A percentile compares a stretch with the other conserved stretches of the same genome.
These are phyloP conservation scores for Apophysomyces ossiformis DNA, from an alignment of 371 early-diverging fungal species.

Conservation along the genomic window DNA sequence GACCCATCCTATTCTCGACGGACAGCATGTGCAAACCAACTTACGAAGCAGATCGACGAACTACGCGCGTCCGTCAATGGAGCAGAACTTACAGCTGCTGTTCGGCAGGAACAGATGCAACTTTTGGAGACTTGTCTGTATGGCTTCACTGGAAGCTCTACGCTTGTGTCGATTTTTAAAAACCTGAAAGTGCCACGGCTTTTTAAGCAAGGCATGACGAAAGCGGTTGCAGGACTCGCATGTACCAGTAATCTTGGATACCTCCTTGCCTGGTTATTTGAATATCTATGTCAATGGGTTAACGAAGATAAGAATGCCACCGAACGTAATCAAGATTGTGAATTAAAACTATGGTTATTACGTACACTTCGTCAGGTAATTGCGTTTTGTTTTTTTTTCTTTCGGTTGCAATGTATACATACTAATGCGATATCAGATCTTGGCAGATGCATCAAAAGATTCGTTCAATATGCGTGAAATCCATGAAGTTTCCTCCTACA, in stretches of 20 bases:
- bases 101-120: constrained; percentile 41
- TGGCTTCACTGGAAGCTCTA: constrained; percentile 4
- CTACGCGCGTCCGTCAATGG: constrained; percentile 10
- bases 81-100: constrained; percentile 25
- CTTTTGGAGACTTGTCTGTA: constrained; percentile 42
- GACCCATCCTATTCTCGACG: constrained; percentile 31
- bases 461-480: constrained; percentile 28
- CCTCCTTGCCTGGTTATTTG: constrained; percentile 26
- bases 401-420: background rate
- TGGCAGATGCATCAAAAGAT: constrained; percentile 22
- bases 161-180: constrained; percentile 36
- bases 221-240: constrained; percentile 20
- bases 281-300: constrained; percentile 16
- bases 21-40: constrained; percentile 26
- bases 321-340: constrained; percentile 12
- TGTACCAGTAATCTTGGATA: constrained; percentile 43
- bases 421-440: constrained; percentile 6
- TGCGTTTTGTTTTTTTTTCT: constrained; percentile 19
- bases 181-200: constrained; percentile 28
- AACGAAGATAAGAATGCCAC: constrained; percentile 7
- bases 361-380: constrained; percentile 23
- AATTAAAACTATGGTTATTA: constrained; percentile 22
- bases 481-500: constrained; percentile 28
- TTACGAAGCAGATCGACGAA: constrained; percentile 36
- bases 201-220: constrained; percentile 18